Evolutionary conservation across 2,329 filamentous ascomycete genomes (phyloP).

Genomic region (Dendrostoma leiphaemia): DNA sequence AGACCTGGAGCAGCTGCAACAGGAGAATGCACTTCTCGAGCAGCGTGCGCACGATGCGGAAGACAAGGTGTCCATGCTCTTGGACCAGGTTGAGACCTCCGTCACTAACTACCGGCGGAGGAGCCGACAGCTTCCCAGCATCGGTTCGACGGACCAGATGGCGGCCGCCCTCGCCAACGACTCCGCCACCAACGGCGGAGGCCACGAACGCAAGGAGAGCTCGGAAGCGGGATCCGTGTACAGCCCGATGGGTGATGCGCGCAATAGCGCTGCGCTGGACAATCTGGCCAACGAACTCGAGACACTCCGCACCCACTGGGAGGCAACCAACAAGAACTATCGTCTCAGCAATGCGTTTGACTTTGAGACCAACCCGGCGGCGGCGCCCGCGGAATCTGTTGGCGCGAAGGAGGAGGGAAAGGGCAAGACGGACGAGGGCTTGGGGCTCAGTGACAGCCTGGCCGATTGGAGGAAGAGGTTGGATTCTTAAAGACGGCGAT

Average conservation of each 20-base stretch:
- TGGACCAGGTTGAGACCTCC: slow-evolving; percentile 91
- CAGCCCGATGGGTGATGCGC: slow-evolving; percentile 50
- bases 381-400: slow-evolving; percentile 21
- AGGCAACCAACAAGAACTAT: slow-evolving; percentile 93
- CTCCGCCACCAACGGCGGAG: slow-evolving; percentile 35
- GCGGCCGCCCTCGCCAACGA: slow-evolving; percentile 32
- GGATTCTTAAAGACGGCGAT: slow-evolving; percentile 49
- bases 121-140: slow-evolving; percentile 56
- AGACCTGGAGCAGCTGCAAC: slow-evolving; percentile 78
- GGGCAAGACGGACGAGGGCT: slow-evolving; percentile 26
- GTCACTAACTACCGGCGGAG: slow-evolving; percentile 92
- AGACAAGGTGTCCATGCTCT: slow-evolving; percentile 84
- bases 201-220: slow-evolving; percentile 53
- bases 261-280: slow-evolving; percentile 73
- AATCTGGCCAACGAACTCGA: slow-evolving; percentile 91
- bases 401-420: slow-evolving; percentile 37
- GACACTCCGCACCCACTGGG: slow-evolving; percentile 86
- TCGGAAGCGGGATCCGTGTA: slow-evolving; percentile 64
- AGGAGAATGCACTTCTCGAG: slow-evolving; percentile 79
- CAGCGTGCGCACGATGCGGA: slow-evolving; percentile 86
- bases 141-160: slow-evolving; percentile 44
- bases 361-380: slow-evolving; percentile 54
- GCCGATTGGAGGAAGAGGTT: slow-evolving; percentile 79
- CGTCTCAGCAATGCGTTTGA: slow-evolving; percentile 87
- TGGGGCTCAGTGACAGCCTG: slow-evolving; percentile 67